A percentile compares a stretch with the other conserved stretches of the same genome.
Conservation (phyloP, 805 yeast species). For the Starmera pachycereana region DNA sequence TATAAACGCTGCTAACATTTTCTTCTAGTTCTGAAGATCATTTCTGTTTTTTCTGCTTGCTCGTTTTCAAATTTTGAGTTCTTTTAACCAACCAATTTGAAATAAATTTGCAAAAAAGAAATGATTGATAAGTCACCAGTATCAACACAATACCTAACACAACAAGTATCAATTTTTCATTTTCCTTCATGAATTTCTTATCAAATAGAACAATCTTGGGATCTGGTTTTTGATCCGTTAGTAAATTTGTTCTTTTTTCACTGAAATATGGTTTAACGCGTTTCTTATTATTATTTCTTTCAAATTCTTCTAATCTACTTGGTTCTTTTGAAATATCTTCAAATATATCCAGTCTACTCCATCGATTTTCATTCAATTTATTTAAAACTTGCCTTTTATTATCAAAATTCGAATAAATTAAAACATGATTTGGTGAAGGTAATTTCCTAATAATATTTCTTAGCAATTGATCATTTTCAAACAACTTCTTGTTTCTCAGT, state of each 20-base stretch:
- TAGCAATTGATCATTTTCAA: slow-evolving; percentile 30
- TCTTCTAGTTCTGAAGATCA: too few species aligned
- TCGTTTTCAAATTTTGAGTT: too few species aligned
- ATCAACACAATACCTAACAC: slow-evolving; percentile 15
- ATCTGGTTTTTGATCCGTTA: slow-evolving; percentile 16
- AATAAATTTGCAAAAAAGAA: too few species aligned
- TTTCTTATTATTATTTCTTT: slow-evolving; percentile 36
- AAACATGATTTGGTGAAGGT: slow-evolving; percentile 64
- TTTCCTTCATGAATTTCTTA: slow-evolving; percentile 36
- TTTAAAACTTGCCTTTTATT: slow-evolving; percentile 14
- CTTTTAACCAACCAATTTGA: too few species aligned
- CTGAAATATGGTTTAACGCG: slow-evolving; percentile 22
- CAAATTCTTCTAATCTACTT: slow-evolving; percentile 39
- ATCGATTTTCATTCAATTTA: slow-evolving; percentile 17
- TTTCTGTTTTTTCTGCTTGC: too few species aligned
- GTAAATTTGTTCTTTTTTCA: slow-evolving; percentile 22
- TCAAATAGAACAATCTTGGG: slow-evolving; percentile 25
- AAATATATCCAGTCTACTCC: slow-evolving; percentile 35
- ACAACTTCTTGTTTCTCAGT: slow-evolving; percentile 23
- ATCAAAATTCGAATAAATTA: slow-evolving; percentile 42
- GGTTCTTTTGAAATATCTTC: slow-evolving; percentile 45
- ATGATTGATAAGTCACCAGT: neutral
- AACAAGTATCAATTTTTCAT: slow-evolving; percentile 36
- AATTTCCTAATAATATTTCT: slow-evolving; percentile 50
- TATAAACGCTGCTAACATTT: too few species aligned